A percentile compares a stretch with the other conserved stretches of the same genome.
These are phyloP conservation scores for Lichtheimia corymbifera DNA, from an alignment of 371 early-diverging fungal species.

Conservation along the genomic window DNA sequence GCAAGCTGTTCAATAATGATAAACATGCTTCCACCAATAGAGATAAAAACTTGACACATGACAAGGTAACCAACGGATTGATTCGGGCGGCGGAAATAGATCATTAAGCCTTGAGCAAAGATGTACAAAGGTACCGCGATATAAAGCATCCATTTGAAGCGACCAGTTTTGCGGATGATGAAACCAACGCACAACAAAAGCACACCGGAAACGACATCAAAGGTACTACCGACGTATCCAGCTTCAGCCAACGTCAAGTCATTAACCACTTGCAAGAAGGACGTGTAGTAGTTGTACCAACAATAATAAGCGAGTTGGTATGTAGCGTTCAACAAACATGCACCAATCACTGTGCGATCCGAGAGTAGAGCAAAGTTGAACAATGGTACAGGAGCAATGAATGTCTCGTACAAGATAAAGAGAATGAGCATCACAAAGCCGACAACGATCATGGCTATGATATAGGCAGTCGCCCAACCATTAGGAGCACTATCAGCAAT, in stretches of 20 bases:
- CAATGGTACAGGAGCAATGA: slow-evolving; percentile 12
- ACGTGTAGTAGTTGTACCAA: slow-evolving; percentile 17
- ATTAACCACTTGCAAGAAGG: slow-evolving; percentile 20
- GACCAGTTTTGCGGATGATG: slow-evolving; percentile 16
- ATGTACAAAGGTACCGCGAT: slow-evolving; percentile 20
- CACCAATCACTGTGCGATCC: slow-evolving; percentile 19
- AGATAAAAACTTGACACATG: slow-evolving; percentile 22
- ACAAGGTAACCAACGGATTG: slow-evolving; percentile 21
- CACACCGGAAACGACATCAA: slow-evolving; percentile 19
- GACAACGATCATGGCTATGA: slow-evolving; percentile 22
- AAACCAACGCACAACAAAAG: slow-evolving; percentile 16
- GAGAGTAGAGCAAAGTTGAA: slow-evolving; percentile 10
- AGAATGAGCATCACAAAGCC: slow-evolving; percentile 16
- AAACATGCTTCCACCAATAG: slow-evolving; percentile 23
- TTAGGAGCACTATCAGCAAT: slow-evolving; percentile 20
- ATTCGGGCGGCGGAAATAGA: slow-evolving; percentile 24
- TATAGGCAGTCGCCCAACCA: slow-evolving; percentile 20
- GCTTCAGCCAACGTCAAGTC: slow-evolving; percentile 13
- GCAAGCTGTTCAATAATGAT: slow-evolving; percentile 20
- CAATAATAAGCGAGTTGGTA: slow-evolving; percentile 20
- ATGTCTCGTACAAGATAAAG: slow-evolving; percentile 11
- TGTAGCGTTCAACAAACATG: slow-evolving; percentile 19
- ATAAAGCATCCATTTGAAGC: slow-evolving; percentile 19
- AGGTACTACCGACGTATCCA: slow-evolving; percentile 18
- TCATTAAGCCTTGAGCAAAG: slow-evolving; percentile 23